phyloP scores from a whole-genome alignment of 192 early-diverging fungal species.

The Backusella luteola region DNA sequence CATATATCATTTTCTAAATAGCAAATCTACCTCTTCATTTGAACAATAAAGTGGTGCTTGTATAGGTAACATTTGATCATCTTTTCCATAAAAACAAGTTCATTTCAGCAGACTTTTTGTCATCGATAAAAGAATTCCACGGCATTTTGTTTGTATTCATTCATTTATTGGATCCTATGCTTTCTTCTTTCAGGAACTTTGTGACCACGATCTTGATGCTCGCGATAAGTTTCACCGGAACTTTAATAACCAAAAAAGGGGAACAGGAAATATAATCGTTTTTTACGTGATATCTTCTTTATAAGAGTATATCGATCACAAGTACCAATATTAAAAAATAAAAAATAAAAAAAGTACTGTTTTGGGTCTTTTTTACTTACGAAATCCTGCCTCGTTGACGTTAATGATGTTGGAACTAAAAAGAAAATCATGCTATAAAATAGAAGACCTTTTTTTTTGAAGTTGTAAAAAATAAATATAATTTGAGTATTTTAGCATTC shows the following conservation, averaged over 20 bases:
- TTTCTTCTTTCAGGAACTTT: neutral
- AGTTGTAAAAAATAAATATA: neutral
- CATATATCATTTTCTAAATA: too few relatives aligned
- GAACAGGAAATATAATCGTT: neutral
- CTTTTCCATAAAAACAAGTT: too few relatives aligned
- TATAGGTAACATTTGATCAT: too few relatives aligned
- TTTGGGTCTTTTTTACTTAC: neutral
- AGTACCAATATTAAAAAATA: neutral
- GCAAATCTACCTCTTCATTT: too few relatives aligned
- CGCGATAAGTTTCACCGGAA: neutral
- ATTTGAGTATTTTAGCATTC: neutral
- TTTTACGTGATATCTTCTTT: neutral
- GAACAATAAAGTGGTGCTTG: too few relatives aligned
- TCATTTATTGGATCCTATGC: neutral
- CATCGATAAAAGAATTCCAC: too few relatives aligned
- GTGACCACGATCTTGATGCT: neutral
- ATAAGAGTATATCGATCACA: neutral
- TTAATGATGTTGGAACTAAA: neutral
- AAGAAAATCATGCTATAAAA: neutral
- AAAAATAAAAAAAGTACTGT: too few relatives aligned
- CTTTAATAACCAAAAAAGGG: neutral
- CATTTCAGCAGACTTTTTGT: too few relatives aligned
- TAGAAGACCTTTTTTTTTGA: neutral
- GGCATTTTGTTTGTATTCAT: too few relatives aligned
- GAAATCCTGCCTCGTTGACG: neutral